Evolutionary conservation across 768 basidiomycete species (phyloP).

Genomic region (Naematelia aurantialba): DNA sequence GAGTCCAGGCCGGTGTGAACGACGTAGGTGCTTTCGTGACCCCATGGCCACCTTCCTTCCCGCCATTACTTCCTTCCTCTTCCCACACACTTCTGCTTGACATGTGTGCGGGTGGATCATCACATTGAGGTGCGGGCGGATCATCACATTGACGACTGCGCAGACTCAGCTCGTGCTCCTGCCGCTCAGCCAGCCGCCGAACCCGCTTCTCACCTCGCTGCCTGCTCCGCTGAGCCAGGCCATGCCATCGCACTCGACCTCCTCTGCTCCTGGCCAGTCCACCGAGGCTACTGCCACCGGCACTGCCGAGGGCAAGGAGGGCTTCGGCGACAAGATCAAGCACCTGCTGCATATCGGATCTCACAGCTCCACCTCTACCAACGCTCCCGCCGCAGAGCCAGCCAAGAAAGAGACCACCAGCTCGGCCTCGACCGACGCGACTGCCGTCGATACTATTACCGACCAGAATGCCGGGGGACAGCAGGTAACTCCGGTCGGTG

Average conservation of each 20-base stretch:
- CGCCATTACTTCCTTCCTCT: too few species aligned
- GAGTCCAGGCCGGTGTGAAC: constrained; percentile 40
- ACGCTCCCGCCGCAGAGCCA: constrained; percentile 11
- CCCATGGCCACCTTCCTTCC: not conserved
- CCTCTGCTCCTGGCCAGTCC: not conserved
- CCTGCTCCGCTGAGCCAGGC: constrained; percentile 37
- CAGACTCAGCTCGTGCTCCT: constrained; percentile 40
- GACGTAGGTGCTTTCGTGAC: constrained; percentile 34
- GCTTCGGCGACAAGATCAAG: constrained; percentile 30
- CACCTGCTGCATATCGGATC: constrained; percentile 22
- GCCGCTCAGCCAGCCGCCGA: constrained; percentile 36
- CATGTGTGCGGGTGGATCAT: too few species aligned
- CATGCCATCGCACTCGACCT: constrained; percentile 37
- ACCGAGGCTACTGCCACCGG: not conserved
- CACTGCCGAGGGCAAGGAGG: not conserved
- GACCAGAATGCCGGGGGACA: constrained; percentile 37
- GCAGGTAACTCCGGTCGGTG: constrained; percentile 24
- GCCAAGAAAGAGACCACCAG: not conserved
- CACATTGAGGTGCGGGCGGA: too few species aligned
- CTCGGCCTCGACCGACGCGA: not conserved
- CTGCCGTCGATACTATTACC: constrained; percentile 21
- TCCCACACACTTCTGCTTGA: too few species aligned
- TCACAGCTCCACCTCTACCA: constrained; percentile 1
- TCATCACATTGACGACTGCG: not conserved
- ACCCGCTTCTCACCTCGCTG: constrained; percentile 33